Conservation (phyloP, 148 eudicot species). For the Nyssa sinensis region DNA sequence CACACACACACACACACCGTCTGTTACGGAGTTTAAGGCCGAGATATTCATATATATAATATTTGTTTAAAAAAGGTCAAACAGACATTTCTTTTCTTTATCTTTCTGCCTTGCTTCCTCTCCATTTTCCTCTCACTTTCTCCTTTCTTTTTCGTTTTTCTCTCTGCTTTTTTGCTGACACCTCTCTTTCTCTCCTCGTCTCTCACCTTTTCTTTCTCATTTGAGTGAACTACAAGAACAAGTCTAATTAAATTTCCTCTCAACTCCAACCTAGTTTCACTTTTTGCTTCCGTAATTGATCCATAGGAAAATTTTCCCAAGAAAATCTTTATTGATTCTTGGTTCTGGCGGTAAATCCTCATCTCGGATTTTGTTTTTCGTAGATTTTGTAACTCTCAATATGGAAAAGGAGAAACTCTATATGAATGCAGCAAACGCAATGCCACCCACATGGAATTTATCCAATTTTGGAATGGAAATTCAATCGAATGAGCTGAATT, state of each 20-base stretch:
- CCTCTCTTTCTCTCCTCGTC: not conserved
- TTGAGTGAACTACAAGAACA: constrained; percentile 45
- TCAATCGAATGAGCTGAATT: constrained; percentile 29
- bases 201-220: constrained; percentile 17
- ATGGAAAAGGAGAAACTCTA: constrained; percentile 18
- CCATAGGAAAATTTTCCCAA: too few species aligned
- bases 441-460: constrained; percentile 15
- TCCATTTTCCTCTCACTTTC: constrained; percentile 25
- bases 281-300: not conserved
- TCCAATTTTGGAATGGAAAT: constrained; percentile 20
- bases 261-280: not conserved
- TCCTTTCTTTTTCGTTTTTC: constrained; percentile 9
- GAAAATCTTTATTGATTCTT: not conserved
- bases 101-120: constrained; percentile 23
- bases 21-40: not conserved
- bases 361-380: too few species aligned
- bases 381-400: not conserved
- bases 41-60: not conserved
- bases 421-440: too few species aligned
- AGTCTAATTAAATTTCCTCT: not conserved
- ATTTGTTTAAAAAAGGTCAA: constrained; percentile 5
- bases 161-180: not conserved
- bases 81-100: constrained; percentile 16
- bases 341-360: not conserved
- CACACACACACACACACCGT: not conserved